These are phyloP conservation scores for Epichloe bromicola DNA, from an alignment of 2,329 filamentous ascomycete genomes.

Conservation along the genomic window DNA sequence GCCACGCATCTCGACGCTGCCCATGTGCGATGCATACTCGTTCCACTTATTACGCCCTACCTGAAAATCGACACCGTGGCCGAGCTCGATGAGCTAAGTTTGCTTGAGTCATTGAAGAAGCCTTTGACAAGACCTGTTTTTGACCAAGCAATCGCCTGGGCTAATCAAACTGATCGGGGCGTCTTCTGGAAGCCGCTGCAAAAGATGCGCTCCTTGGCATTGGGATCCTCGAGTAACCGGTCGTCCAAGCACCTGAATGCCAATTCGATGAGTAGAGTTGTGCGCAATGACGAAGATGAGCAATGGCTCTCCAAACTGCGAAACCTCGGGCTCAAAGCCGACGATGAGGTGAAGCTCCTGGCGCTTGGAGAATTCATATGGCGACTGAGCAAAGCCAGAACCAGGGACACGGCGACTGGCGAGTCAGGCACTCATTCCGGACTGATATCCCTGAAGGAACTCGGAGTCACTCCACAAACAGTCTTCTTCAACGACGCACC, in stretches of 20 bases:
- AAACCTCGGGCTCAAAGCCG: slow-evolving; percentile 65
- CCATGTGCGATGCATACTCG: slow-evolving; percentile 70
- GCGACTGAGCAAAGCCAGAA: slow-evolving; percentile 63
- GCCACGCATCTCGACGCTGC: slow-evolving; percentile 64
- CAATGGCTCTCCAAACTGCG: slow-evolving; percentile 78
- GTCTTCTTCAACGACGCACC: slow-evolving; percentile 80
- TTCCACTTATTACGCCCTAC: slow-evolving; percentile 70
- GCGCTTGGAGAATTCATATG: slow-evolving; percentile 84
- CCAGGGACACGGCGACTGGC: slow-evolving; percentile 32
- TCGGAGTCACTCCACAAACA: slow-evolving; percentile 73
- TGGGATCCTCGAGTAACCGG: slow-evolving; percentile 45
- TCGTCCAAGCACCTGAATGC: slow-evolving; percentile 42
- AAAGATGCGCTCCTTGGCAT: slow-evolving; percentile 50
- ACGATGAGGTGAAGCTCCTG: slow-evolving; percentile 84
- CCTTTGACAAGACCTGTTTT: slow-evolving; percentile 69
- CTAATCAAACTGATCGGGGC: slow-evolving; percentile 64
- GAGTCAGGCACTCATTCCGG: slow-evolving; percentile 20
- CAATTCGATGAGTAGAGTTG: slow-evolving; percentile 47
- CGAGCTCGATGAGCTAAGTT: slow-evolving; percentile 54
- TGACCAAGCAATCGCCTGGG: slow-evolving; percentile 80
- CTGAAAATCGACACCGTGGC: slow-evolving; percentile 57
- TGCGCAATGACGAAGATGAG: slow-evolving; percentile 84
- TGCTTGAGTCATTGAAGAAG: slow-evolving; percentile 73
- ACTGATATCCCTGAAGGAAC: slow-evolving; percentile 58
- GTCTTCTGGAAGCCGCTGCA: slow-evolving; percentile 75